Conservation (phyloP, 140 eudicot genomes). For the Erigeron philadelphicus region DNA sequence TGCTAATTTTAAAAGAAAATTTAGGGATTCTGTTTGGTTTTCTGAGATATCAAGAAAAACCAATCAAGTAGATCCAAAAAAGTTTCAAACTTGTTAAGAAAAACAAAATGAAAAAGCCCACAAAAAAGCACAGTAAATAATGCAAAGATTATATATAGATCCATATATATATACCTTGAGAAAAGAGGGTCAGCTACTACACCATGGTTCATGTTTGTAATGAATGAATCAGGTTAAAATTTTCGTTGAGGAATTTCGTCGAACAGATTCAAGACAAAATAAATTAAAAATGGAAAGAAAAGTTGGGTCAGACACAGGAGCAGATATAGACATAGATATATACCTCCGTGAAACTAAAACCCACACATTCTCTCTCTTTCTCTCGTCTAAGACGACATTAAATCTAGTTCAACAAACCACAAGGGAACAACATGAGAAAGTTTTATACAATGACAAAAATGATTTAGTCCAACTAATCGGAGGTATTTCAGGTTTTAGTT, state of each 20-base stretch:
- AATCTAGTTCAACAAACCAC: constrained; percentile 57
- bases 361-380: constrained; percentile 36
- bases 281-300: constrained; percentile 32
- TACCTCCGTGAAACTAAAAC: constrained; percentile 26
- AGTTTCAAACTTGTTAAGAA: neutral
- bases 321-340: constrained; percentile 20
- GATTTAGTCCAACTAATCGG: too few species aligned
- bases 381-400: constrained; percentile 37
- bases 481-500: too few species aligned
- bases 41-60: constrained; percentile 11
- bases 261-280: constrained; percentile 32
- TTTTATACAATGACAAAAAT: too few species aligned
- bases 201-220: neutral
- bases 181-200: constrained; percentile 18
- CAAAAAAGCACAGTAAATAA: constrained; percentile 19
- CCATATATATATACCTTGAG: constrained; percentile 21
- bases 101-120: constrained; percentile 7
- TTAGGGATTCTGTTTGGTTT: constrained; percentile 16
- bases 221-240: neutral
- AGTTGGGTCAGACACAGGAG: constrained; percentile 33
- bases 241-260: constrained; percentile 25
- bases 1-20: neutral
- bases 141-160: constrained; percentile 29
- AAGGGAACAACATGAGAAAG: constrained; percentile 24
- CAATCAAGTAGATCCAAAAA: constrained; percentile 27